Evolutionary conservation across 768 basidiomycete genomes (phyloP).

Genomic region (Collybiopsis luxurians): DNA sequence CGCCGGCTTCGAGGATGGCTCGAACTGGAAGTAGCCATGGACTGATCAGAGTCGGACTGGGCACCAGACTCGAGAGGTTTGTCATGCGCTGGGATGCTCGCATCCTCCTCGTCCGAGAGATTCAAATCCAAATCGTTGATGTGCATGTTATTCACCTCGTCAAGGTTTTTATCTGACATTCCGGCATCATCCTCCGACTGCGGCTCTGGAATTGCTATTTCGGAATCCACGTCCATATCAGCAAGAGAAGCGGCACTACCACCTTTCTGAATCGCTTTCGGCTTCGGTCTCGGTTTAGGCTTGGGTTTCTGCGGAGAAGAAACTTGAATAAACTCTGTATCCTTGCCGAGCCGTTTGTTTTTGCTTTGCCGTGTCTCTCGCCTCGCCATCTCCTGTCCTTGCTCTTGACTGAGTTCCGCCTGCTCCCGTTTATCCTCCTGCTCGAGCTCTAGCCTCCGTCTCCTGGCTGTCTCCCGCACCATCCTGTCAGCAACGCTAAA

Average conservation of each 20-base stretch:
- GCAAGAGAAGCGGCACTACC: neutral
- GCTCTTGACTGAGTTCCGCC: slow-evolving; percentile 13
- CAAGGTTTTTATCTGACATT: neutral
- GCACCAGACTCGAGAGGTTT: no score
- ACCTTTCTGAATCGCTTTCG: neutral
- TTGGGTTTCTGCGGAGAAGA: neutral
- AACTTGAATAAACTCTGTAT: neutral
- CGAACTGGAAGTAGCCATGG: no score
- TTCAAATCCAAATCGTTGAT: no score
- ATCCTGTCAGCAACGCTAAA: slow-evolving; percentile 50
- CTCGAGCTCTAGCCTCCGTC: slow-evolving; percentile 49
- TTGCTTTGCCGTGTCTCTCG: slow-evolving; percentile 14
- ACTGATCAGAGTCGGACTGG: no score
- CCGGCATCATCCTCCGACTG: neutral
- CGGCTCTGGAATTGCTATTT: neutral
- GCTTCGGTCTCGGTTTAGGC: slow-evolving; percentile 5
- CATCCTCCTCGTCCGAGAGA: no score
- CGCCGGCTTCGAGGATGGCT: neutral
- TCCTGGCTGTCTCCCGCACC: slow-evolving; percentile 52
- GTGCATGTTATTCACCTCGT: neutral
- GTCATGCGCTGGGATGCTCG: no score
- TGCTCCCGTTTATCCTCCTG: slow-evolving; percentile 36
- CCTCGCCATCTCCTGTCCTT: slow-evolving; percentile 13
- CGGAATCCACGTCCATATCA: slow-evolving; percentile 6
- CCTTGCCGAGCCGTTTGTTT: slow-evolving; percentile 11